These are phyloP conservation scores for Didymella glomerata DNA, from an alignment of 2,329 filamentous ascomycete species.

Conservation along the genomic window DNA sequence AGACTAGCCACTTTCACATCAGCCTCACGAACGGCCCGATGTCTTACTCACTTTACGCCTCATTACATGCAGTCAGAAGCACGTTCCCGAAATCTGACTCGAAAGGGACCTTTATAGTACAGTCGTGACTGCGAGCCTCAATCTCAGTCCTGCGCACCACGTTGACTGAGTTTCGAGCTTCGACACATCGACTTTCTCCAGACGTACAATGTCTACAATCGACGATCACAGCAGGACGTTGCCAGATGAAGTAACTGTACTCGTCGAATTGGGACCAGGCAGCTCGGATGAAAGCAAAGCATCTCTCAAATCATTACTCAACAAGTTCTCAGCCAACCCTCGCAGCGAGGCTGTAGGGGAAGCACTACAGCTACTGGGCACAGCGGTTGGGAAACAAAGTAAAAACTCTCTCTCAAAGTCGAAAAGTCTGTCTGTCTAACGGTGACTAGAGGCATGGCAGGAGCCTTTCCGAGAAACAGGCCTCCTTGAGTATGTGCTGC, in stretches of 20 bases:
- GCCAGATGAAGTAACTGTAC: slow-evolving; percentile 6
- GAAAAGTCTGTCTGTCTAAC: slow-evolving; percentile 33
- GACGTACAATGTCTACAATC: slow-evolving; percentile 6
- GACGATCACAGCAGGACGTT: neutral
- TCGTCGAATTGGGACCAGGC: slow-evolving; percentile 6
- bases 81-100: slow-evolving; percentile 21
- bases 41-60: slow-evolving; percentile 5
- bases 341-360: slow-evolving; percentile 7
- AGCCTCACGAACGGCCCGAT: slow-evolving; percentile 14
- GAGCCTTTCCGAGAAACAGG: slow-evolving; percentile 37
- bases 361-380: slow-evolving; percentile 41
- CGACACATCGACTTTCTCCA: neutral
- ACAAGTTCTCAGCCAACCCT: slow-evolving; percentile 7
- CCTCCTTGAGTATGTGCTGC: slow-evolving; percentile 40
- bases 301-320: slow-evolving; percentile 6
- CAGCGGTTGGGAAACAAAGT: slow-evolving; percentile 47
- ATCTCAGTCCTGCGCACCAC: neutral
- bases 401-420: slow-evolving; percentile 4
- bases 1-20: slow-evolving; percentile 28
- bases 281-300: neutral
- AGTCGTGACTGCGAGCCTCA: neutral
- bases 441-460: slow-evolving; percentile 42
- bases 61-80: neutral
- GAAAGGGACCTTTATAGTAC: neutral
- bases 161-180: neutral